Evolutionary conservation across 2,329 filamentous ascomycete species (phyloP).

Genomic region (Mollisiaceae sp.): DNA sequence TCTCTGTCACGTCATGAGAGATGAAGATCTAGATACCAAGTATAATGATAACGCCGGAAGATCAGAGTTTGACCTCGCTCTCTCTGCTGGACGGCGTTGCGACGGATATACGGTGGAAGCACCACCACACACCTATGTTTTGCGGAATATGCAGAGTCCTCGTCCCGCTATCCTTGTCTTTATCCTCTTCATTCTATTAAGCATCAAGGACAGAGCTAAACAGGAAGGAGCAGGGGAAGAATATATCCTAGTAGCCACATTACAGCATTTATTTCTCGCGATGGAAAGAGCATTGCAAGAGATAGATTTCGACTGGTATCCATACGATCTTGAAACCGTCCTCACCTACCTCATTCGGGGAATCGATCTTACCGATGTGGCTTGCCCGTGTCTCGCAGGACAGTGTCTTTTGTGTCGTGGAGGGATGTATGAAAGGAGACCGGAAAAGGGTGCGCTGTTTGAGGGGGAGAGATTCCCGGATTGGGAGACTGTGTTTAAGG

Average conservation of each 20-base stretch:
- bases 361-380: not conserved
- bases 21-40: not conserved
- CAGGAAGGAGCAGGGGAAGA: not conserved
- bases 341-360: not conserved
- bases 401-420: not conserved
- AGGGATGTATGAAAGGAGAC: not conserved
- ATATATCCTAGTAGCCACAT: not conserved
- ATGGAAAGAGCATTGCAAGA: not conserved
- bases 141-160: not conserved
- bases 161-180: conserved; percentile 2
- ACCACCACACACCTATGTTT: not conserved
- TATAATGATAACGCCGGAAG: not conserved
- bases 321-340: not conserved
- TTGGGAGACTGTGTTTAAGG: not conserved
- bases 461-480: not conserved
- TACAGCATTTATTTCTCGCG: not conserved
- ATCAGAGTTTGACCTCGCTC: conserved; percentile 1
- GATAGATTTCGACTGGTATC: conserved; percentile 3
- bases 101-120: not conserved
- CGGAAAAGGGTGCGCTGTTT: not conserved
- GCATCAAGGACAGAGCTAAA: not conserved
- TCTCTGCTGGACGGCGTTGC: not conserved
- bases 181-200: not conserved
- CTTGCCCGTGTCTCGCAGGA: not conserved
- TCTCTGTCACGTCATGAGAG: not conserved